These are phyloP conservation scores for Pseudocercospora musae DNA, from an alignment of 2,329 filamentous ascomycete species.

Conservation along the genomic window DNA sequence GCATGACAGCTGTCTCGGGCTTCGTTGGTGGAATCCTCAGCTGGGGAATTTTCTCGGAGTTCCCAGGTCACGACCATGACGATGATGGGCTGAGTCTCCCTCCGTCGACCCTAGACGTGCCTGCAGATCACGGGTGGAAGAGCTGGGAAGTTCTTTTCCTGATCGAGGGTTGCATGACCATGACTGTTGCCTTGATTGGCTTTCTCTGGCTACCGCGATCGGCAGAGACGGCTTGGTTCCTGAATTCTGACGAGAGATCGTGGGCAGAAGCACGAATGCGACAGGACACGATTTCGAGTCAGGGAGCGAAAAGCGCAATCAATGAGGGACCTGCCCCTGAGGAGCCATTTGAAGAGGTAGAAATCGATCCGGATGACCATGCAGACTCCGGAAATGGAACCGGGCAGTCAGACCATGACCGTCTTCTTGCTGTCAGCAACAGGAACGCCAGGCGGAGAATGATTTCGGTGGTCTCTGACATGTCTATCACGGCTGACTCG, in stretches of 20 bases:
- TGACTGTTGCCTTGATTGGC: conserved; percentile 45
- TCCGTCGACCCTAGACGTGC: conserved; percentile 8
- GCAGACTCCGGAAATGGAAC: neutral
- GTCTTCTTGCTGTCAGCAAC: conserved; percentile 20
- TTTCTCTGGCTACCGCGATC: conserved; percentile 52
- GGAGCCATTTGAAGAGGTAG: conserved; percentile 5
- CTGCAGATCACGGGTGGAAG: conserved; percentile 35
- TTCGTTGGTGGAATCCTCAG: conserved; percentile 56
- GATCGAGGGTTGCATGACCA: conserved; percentile 48
- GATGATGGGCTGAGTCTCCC: conserved; percentile 8
- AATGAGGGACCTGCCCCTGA: neutral
- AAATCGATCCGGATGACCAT: neutral
- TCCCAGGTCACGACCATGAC: conserved; percentile 25
- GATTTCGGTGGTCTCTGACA: conserved; percentile 21
- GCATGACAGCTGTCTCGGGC: conserved; percentile 55
- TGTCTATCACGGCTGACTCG: conserved; percentile 41
- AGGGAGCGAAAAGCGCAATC: conserved; percentile 12
- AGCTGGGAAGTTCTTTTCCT: conserved; percentile 53
- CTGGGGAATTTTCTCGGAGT: conserved; percentile 48
- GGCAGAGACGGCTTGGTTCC: conserved; percentile 51
- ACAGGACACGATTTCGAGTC: conserved; percentile 21
- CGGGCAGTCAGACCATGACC: conserved; percentile 17
- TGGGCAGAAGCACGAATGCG: conserved; percentile 49
- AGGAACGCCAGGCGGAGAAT: conserved; percentile 5
- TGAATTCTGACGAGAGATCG: conserved; percentile 44